A percentile compares a stretch with the other conserved stretches of the same genome.
phyloP scores from a whole-genome alignment of 495 filamentous ascomycete genomes.

The Aspergillus biplanus region DNA sequence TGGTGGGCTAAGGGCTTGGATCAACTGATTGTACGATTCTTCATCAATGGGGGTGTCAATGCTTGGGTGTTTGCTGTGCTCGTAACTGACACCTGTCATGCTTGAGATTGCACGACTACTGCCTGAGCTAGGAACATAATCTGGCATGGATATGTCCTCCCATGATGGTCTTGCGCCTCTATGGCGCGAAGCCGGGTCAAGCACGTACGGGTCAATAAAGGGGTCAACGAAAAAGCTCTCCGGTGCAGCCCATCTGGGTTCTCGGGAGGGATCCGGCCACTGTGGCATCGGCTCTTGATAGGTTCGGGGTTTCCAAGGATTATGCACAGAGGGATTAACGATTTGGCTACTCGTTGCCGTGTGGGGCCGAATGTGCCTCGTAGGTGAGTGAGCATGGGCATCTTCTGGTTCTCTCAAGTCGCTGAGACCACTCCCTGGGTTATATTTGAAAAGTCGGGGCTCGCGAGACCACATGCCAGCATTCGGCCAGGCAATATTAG shows the following conservation, averaged over 20 bases:
- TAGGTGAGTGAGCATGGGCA: conserved; percentile 56
- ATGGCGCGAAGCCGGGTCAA: conserved; percentile 36
- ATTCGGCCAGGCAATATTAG: conserved; percentile 84
- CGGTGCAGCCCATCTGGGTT: conserved; percentile 30
- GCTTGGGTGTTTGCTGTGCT: conserved; percentile 49
- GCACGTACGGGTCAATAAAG: conserved; percentile 40
- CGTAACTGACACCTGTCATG: conserved; percentile 49
- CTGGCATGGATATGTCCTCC: conserved; percentile 58
- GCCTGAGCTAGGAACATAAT: conserved; percentile 47
- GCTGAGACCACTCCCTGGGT: conserved; percentile 28
- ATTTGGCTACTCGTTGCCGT: conserved; percentile 23
- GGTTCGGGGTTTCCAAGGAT: conserved; percentile 31
- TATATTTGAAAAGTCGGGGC: conserved; percentile 41
- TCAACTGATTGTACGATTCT: conserved; percentile 45
- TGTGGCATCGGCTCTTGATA: conserved; percentile 27
- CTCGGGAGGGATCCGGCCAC: conserved; percentile 21
- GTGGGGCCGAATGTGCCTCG: conserved; percentile 30
- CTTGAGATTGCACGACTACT: conserved; percentile 49
- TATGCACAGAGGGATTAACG: conserved; percentile 25
- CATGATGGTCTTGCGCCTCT: conserved; percentile 46
- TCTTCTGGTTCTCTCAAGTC: conserved; percentile 41
- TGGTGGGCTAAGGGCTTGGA: conserved; percentile 47
- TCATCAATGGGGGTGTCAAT: conserved; percentile 39
- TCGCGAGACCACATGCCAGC: conserved; percentile 68
- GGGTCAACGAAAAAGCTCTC: conserved; percentile 37